Evolutionary conservation across 2,329 filamentous ascomycete species (phyloP).

Genomic region (Monosporascus sp.): DNA sequence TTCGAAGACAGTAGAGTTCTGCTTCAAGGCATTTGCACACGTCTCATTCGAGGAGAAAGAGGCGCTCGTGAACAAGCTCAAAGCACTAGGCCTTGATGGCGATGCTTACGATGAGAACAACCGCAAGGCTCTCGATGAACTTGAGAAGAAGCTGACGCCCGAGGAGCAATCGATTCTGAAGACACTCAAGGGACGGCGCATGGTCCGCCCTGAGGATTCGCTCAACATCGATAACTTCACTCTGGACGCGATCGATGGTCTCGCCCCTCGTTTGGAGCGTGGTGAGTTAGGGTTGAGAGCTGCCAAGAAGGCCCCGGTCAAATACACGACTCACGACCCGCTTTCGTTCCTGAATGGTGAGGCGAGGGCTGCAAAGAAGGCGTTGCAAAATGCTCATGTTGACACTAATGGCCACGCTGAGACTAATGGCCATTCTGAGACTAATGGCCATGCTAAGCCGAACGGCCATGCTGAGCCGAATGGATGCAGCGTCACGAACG

Average conservation of each 20-base stretch:
- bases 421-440: no score
- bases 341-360: no score
- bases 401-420: no score
- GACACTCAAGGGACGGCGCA: constrained; percentile 4
- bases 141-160: constrained; percentile 3
- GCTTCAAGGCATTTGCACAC: constrained; percentile 5
- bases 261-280: constrained; percentile 5
- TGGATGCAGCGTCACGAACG: no score
- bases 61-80: constrained; percentile 6
- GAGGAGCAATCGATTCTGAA: constrained; percentile 8
- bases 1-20: constrained; percentile 10
- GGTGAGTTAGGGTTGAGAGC: constrained; percentile 6
- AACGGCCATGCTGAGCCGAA: no score
- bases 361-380: no score
- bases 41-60: constrained; percentile 7
- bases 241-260: constrained; percentile 8
- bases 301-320: no score
- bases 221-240: constrained; percentile 8
- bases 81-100: constrained; percentile 2
- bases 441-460: no score
- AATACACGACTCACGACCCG: no score
- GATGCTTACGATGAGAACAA: neutral
- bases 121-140: neutral
- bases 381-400: no score
- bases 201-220: constrained; percentile 7